Base-by-base conservation (phyloP, 371 early-diverging fungal species). In the Syncephalastrum monosporum region DNA sequence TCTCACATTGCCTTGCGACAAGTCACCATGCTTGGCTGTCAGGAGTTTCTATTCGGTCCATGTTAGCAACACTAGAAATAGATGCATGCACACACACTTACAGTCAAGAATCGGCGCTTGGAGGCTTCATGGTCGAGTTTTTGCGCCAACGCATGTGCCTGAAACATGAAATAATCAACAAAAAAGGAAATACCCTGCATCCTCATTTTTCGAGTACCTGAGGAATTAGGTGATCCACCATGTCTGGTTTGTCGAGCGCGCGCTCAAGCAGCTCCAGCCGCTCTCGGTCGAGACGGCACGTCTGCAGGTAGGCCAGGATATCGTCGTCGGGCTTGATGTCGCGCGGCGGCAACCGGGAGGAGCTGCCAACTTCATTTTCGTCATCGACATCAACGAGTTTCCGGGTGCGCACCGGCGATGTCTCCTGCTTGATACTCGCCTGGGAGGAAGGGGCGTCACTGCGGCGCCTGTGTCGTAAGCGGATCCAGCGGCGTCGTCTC, bases 401-500 rank as follows among this genome's bases (percentile, higher is more conserved):
- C 2, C 17, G 27, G 14, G 45, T 52, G 6, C 6, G 38, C 17
- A 27, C 44, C 4, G 21, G 43, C 3, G 42, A 15, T 17, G 56
- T 1, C 19, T 33, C 19, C 4, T 46, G 52, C 38, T 14, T 33
- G 14, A 1, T 38, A 53, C 46, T 6, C 5, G 19, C 27, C 47
- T 12, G 19, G 49, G 43, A 21, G 23, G 19, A 15, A 19, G 53
- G 14, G 12, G 49, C 23, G 7, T 23, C 6, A 14, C 24, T 15
- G 19, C n/a, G 12, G 2, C 23, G 43, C 8, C 75, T 54, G 50
- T 72, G 75, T 55, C 86, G 72, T 56, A 83, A 63, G 16, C 84
- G 60, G 14, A 86, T 69, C 86, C 86, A 86, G 23, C 82, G 72
- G 50, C 86, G 69, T 47, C 83, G 69, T 27, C 86, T 77, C n/a